Conservation (phyloP, 352 stramenopile genomes). For the Phytophthora melonis region DNA sequence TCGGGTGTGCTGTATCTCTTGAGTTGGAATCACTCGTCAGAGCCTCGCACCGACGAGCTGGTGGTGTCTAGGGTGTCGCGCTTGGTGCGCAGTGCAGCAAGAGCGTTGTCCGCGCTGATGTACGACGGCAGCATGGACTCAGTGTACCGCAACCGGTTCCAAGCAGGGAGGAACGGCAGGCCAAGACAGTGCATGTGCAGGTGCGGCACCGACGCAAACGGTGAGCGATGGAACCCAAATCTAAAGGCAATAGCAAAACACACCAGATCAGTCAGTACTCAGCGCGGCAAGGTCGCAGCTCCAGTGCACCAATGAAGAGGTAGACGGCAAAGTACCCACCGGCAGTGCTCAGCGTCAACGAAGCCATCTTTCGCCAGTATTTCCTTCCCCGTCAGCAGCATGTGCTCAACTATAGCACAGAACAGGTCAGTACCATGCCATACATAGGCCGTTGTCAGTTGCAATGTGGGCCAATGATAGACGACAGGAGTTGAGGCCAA, state of each 20-base stretch:
- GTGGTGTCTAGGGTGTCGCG: slow-evolving; percentile 26
- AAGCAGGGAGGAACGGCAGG: slow-evolving; percentile 64
- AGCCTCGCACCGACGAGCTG: slow-evolving; percentile 17
- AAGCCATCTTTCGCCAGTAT: slow-evolving; percentile 60
- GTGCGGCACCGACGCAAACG: slow-evolving; percentile 78
- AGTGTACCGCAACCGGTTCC: slow-evolving; percentile 72
- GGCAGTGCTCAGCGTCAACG: slow-evolving; percentile 34
- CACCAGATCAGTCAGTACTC: neutral
- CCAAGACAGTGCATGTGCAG: slow-evolving; percentile 81
- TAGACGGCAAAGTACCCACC: slow-evolving; percentile 25
- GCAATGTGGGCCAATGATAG: neutral
- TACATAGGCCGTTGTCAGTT: neutral
- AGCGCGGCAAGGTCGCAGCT: neutral
- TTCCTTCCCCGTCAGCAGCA: slow-evolving; percentile 62
- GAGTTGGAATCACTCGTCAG: slow-evolving; percentile 16
- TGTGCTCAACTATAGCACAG: slow-evolving; percentile 54
- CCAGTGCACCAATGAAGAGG: neutral
- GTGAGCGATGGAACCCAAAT: slow-evolving; percentile 76
- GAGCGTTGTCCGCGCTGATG: slow-evolving; percentile 57
- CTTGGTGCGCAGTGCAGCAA: slow-evolving; percentile 39
- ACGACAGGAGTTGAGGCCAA: neutral
- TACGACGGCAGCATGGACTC: slow-evolving; percentile 67
- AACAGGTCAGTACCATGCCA: neutral
- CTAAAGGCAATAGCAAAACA: slow-evolving; percentile 27
- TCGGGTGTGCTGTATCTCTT: neutral